phyloP scores from a whole-genome alignment of 768 basidiomycete species.

The Kwoniella sp. region DNA sequence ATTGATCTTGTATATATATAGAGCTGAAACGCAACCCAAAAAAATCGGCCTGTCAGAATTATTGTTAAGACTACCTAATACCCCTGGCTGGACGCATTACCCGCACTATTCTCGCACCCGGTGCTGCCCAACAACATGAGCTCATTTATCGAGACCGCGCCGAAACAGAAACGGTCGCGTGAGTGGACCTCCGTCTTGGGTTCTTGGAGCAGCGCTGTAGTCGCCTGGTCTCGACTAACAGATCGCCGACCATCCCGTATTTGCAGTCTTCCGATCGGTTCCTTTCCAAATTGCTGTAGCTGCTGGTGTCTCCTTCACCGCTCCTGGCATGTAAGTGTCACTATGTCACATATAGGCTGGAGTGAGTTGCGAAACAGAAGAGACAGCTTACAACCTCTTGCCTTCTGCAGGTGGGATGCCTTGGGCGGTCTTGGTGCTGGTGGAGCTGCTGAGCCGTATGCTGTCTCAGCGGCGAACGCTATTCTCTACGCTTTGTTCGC shows the following conservation, averaged over 20 bases:
- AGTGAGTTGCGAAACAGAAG: no score
- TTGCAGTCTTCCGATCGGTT: slow-evolving; percentile 28
- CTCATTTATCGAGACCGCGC: neutral
- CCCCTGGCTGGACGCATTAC: no score
- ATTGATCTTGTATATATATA: neutral
- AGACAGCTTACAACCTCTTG: no score
- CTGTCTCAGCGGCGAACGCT: slow-evolving; percentile 39
- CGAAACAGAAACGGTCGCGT: slow-evolving; percentile 1
- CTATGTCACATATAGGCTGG: no score
- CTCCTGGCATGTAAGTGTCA: slow-evolving; percentile 38
- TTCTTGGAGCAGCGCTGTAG: no score
- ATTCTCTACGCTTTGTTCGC: slow-evolving; percentile 37
- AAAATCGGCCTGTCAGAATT: no score
- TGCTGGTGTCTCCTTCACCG: slow-evolving; percentile 37
- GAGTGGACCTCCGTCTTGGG: neutral
- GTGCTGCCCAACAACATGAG: neutral
- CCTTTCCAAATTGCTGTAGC: slow-evolving; percentile 30
- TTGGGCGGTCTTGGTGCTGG: slow-evolving; percentile 39
- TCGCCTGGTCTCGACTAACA: no score
- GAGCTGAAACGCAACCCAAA: neutral
- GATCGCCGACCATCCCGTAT: no score
- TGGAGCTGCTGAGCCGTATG: slow-evolving; percentile 38
- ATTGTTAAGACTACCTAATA: no score
- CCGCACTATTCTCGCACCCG: no score
- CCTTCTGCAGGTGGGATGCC: slow-evolving; percentile 47